phyloP scores from a whole-genome alignment of 2,329 filamentous ascomycete species.

The Xylaria sp. region DNA sequence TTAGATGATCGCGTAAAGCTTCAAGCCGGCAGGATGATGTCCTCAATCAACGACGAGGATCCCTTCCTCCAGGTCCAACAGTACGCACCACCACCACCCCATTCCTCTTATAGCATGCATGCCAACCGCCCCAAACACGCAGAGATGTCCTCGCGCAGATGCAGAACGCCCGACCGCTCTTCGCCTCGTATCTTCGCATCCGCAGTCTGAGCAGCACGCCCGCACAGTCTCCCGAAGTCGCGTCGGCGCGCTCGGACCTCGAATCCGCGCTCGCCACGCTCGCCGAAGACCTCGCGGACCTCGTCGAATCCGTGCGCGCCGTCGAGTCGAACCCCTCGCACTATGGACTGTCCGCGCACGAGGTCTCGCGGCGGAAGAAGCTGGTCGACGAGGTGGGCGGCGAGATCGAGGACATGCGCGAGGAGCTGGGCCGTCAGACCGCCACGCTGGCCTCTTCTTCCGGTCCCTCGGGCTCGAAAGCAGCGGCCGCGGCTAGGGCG shows the following conservation, averaged over 20 bases:
- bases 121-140: constrained; percentile 28
- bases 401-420: constrained; percentile 89
- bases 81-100: constrained; percentile 54
- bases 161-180: constrained; percentile 82
- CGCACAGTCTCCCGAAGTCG: constrained; percentile 82
- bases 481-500: constrained; percentile 47
- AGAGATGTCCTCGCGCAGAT: constrained; percentile 92
- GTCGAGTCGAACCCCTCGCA: constrained; percentile 87
- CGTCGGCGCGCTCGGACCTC: constrained; percentile 78
- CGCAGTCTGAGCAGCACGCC: constrained; percentile 78
- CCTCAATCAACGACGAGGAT: constrained; percentile 73
- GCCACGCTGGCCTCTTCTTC: constrained; percentile 48
- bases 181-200: constrained; percentile 95
- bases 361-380: constrained; percentile 81
- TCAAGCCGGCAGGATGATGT: constrained; percentile 66
- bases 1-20: constrained; percentile 39
- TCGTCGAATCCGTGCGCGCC: constrained; percentile 85
- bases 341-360: constrained; percentile 85
- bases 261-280: constrained; percentile 72
- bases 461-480: constrained; percentile 17
- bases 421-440: constrained; percentile 75
- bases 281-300: constrained; percentile 86
- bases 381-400: constrained; percentile 89
- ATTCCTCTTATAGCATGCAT: not conserved
- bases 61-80: constrained; percentile 78